A percentile compares a stretch with the other conserved stretches of the same genome.
These are phyloP conservation scores for Yarrowia sp. DNA, from an alignment of 805 yeast genomes.

Conservation along the genomic window DNA sequence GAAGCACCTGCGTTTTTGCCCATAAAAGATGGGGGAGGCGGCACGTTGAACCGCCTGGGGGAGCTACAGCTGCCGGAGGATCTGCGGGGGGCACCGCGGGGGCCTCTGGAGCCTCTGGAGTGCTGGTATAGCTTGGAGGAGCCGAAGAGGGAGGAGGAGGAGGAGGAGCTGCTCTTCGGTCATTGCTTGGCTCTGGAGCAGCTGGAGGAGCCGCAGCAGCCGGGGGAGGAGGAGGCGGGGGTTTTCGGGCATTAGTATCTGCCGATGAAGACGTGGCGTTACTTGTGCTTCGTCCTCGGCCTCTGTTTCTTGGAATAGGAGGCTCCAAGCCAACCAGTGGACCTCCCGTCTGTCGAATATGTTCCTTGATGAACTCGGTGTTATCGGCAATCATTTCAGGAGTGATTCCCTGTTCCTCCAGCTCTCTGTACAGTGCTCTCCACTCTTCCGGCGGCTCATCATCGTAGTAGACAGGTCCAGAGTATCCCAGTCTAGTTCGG, in stretches of 20 bases:
- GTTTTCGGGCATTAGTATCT: constrained; percentile 32
- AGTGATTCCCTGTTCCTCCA: constrained; percentile 73
- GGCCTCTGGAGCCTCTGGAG: constrained; percentile 32
- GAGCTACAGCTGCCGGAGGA: constrained; percentile 12
- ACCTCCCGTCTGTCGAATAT: constrained; percentile 69
- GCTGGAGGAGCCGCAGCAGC: constrained; percentile 27
- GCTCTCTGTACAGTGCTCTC: constrained; percentile 67
- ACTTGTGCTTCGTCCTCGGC: constrained; percentile 29
- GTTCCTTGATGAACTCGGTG: constrained; percentile 75
- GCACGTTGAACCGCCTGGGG: constrained; percentile 24
- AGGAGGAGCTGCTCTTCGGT: constrained; percentile 27
- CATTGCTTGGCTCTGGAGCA: constrained; percentile 5
- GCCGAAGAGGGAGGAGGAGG: constrained; percentile 29
- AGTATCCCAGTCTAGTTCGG: constrained; percentile 33
- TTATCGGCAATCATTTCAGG: constrained; percentile 89
- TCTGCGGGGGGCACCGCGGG: constrained; percentile 28
- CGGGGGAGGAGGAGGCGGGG: constrained; percentile 26
- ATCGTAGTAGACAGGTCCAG: constrained; percentile 57
- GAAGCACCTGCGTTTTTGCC: constrained; percentile 26
- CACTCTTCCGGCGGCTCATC: constrained; percentile 81
- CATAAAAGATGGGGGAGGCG: constrained; percentile 24
- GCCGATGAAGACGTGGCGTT: constrained; percentile 29
- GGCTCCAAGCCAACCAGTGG: constrained; percentile 82
- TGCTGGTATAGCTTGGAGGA: constrained; percentile 28
- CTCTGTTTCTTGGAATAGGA: constrained; percentile 63